Conservation (phyloP, 495 filamentous ascomycete genomes). For the Glonium stellatum region DNA sequence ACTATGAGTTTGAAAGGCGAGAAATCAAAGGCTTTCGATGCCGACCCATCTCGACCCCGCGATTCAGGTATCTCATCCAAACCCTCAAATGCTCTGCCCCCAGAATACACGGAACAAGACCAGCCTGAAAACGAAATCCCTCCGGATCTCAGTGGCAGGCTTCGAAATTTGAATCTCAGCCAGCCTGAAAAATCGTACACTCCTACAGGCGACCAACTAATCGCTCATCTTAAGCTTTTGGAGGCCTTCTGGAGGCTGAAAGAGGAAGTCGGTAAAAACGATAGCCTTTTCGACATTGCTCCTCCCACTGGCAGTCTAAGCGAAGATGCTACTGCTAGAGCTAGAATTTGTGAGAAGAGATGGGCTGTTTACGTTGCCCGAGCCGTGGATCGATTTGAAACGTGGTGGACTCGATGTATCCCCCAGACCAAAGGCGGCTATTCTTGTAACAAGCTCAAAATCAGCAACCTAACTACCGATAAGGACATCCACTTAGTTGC, state of each 20-base stretch:
- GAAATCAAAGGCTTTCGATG: not conserved
- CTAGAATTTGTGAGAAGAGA: constrained; percentile 62
- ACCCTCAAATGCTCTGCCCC: not conserved
- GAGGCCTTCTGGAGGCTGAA: constrained; percentile 60
- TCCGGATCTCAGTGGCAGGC: not conserved
- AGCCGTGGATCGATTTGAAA: constrained; percentile 64
- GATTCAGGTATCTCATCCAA: not conserved
- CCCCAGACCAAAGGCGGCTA: not conserved
- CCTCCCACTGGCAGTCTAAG: constrained; percentile 45
- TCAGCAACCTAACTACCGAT: not conserved
- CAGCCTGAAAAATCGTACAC: not conserved
- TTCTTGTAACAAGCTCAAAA: not conserved
- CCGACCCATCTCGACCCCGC: not conserved
- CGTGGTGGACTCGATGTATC: constrained; percentile 54
- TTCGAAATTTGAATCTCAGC: not conserved
- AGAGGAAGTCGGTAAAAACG: constrained; percentile 33
- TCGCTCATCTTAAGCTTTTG: constrained; percentile 71
- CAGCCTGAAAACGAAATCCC: not conserved
- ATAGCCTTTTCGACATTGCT: constrained; percentile 39
- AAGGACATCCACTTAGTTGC: constrained; percentile 1
- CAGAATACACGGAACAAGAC: not conserved
- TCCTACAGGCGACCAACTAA: constrained; percentile 41
- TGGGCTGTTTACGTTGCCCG: constrained; percentile 70
- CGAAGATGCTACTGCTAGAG: constrained; percentile 12
- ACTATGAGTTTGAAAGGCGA: not conserved